A percentile compares a stretch with the other conserved stretches of the same genome.
Conservation (phyloP, 1,284 basidiomycete genomes). For the Ceratobasidium theobromae region DNA sequence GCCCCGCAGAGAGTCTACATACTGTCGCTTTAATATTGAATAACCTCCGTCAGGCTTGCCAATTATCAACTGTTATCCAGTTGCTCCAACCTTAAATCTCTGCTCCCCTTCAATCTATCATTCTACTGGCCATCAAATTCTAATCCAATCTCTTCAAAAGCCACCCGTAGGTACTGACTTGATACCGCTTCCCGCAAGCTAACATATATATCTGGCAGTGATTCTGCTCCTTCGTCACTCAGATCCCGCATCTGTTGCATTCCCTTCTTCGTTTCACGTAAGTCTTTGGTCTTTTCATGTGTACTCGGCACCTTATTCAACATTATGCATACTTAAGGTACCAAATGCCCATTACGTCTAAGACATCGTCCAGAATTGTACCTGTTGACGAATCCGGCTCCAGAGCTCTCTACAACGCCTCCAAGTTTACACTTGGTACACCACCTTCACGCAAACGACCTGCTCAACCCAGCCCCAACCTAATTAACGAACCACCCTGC, state of each 20-base stretch:
- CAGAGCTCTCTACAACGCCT: not conserved
- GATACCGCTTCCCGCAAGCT: not conserved
- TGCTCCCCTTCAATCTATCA: slow-evolving; percentile 4
- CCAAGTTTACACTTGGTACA: slow-evolving; percentile 8
- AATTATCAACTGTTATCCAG: no score
- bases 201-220: slow-evolving; percentile 8
- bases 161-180: slow-evolving; percentile 2
- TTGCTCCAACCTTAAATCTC: no score
- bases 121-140: not conserved
- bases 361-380: slow-evolving; percentile 11
- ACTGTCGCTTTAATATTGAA: no score
- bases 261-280: not conserved
- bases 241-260: not conserved
- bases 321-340: not conserved
- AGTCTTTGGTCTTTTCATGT: slow-evolving; percentile 9
- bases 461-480: not conserved
- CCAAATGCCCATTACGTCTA: slow-evolving; percentile 27
- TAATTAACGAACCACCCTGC: no score
- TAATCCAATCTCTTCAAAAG: slow-evolving; percentile 9
- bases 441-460: slow-evolving; percentile 14
- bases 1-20: no score
- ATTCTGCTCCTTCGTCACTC: not conserved
- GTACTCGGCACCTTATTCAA: not conserved
- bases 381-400: not conserved
- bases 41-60: no score